Evolutionary conservation across 192 early-diverging fungal species (phyloP).

Genomic region (Mycoemilia scoparia): DNA sequence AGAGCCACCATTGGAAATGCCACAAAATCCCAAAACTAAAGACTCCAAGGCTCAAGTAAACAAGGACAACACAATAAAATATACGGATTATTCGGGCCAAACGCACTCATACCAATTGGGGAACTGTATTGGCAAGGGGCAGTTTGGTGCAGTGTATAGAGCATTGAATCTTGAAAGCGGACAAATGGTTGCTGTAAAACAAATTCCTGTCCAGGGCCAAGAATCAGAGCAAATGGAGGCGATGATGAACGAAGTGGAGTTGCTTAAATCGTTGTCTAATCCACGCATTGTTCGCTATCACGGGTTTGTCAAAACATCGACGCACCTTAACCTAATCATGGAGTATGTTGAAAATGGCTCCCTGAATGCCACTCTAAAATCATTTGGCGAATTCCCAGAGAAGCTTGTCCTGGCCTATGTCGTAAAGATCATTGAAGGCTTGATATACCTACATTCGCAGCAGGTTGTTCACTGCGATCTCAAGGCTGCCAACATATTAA

Average conservation of each 20-base stretch:
- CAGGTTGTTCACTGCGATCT: constrained; percentile 88
- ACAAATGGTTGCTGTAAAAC: constrained; percentile 73
- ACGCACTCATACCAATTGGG: constrained; percentile 68
- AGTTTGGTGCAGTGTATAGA: constrained; percentile 78
- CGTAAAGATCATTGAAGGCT: constrained; percentile 74
- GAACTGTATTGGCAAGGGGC: constrained; percentile 76
- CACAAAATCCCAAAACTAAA: no score
- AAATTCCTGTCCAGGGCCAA: constrained; percentile 56
- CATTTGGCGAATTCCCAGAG: constrained; percentile 84
- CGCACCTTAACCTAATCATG: constrained; percentile 65
- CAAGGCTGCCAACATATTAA: constrained; percentile 91
- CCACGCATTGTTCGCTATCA: constrained; percentile 70
- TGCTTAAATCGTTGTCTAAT: constrained; percentile 69
- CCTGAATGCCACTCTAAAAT: constrained; percentile 60
- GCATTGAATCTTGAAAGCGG: constrained; percentile 64
- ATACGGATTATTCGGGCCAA: no score
- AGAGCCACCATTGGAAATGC: no score
- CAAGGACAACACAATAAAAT: no score
- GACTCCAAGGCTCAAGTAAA: no score
- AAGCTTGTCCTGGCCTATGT: constrained; percentile 70
- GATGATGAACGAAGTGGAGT: constrained; percentile 72
- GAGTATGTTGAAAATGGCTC: constrained; percentile 92
- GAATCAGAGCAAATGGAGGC: constrained; percentile 46
- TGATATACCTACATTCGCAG: constrained; percentile 75
- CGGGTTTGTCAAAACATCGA: constrained; percentile 53